Base-by-base conservation (phyloP, 2,329 filamentous ascomycete species). In the Beauveria sp. region DNA sequence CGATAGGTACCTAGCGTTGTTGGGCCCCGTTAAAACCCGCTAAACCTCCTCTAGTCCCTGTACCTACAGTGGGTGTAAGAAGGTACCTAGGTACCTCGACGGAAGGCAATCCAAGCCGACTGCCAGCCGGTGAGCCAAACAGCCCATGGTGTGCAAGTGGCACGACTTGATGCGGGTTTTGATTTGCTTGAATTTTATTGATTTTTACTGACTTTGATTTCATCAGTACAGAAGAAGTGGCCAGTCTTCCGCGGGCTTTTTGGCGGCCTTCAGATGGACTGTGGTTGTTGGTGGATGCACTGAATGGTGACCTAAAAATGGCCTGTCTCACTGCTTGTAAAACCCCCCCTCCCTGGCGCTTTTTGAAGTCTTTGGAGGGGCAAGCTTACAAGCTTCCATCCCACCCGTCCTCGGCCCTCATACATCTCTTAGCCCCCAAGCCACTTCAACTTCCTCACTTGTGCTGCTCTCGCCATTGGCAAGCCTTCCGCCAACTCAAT, bases 391-490 rank as follows among this genome's bases (percentile, higher is more conserved):
- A 37, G 34, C 34, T 28, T 16, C 48, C 57, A 53, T 59, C 57
- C 41, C 28, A 59, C 57, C 24, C 12, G 40, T 40, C 57, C 57
- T 59, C 50, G 50, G 41, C 37, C 46, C 22, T 58, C 50, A 47
- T 26, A 20, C 30, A 47, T 47, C 57, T 46, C 26, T 52, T 41
- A 44, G 47, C n/a, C 28, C n/a, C 24, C 40, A 59, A 59, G 47
- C 56, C 56, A 14, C 48, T 54, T 59, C 50, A 54, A 53, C 50
- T 59, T 47, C 48, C 47, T 59, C 57, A 59, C 26, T 30, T 26
- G 50, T 59, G 48, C 18, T 24, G 9, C 41, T 30, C 24, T 30
- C 50, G 48, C 47, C 47, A 44, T 52, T 59, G 37, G 3, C 47
- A 59, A 12, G 6, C 26, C 20, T 26, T 52, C n/a, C 18, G 47